Base-by-base conservation (phyloP, 106 monocot species). In the Dioscorea zingiberensis region DNA sequence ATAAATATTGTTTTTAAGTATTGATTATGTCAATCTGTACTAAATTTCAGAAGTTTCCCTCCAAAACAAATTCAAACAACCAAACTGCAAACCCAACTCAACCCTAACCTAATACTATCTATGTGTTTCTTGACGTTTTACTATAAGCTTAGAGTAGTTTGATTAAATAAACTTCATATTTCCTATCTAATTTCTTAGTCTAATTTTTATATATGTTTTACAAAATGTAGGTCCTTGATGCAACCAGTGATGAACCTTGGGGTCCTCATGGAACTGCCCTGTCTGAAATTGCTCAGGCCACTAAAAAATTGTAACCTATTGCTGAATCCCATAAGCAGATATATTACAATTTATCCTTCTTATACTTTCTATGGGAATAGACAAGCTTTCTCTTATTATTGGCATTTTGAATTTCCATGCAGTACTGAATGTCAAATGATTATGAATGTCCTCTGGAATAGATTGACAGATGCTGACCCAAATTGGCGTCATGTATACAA, bases 191-290 rank as follows among this genome's bases (percentile, higher is more conserved):
- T 48, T 64, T 64, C 3, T 38, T 13, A 3, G 28, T 23, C 13
- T 24, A 9, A 60, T 25, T 27, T 60, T 60, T 4, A 48, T 21
- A 19, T 64, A 4, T 21, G 11, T 19, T 13, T 68, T 68, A 27
- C 2, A 18, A 25, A 56, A 46, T 63, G 25, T 32, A 98, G 98
- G 98, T 89, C 74, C 89, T 98, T 60, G 98, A 98, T 93, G 93
- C 98, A 47, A 98, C 98, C 26, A 98, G 69, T 29, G 76, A 86
- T 76, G 98, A 98, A 73, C 86, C 98, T 17, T 98, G 98, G 98
- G 98, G 98, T 64, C 98, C 93, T 76, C 98, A 98, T 78, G 98
- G 98, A 17, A 84, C 98, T 64, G 86, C 83, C 74, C 76, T 98
- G 67, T 67, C 73, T 58, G 98, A 98, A 46, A 69, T 98, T 54